Base-by-base conservation (phyloP, 2,329 filamentous ascomycete genomes). In the Penicillium verrucosum region DNA sequence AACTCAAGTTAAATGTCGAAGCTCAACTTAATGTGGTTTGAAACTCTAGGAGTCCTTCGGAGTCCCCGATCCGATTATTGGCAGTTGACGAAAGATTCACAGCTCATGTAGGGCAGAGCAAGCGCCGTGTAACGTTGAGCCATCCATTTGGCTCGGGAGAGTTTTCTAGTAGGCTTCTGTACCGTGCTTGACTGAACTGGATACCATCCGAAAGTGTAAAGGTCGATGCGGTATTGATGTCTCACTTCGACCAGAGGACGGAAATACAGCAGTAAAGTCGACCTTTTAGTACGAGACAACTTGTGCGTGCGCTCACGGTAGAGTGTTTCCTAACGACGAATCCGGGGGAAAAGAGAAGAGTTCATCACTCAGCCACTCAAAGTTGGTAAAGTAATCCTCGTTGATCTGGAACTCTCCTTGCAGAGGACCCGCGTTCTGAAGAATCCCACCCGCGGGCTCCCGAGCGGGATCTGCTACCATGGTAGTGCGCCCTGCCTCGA, bases 281-380 rank as follows among this genome's bases (percentile, higher is more conserved):
- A 7, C 9, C 38, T 9, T n/a, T 40, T 5, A 21, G 32, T n/a
- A 29, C 16, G 9, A 30, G 23, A 32, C 25, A 23, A 38, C 5
- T 11, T 9, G 3, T 5, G 21, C 10, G 14, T 5, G 21, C 10
- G n/a, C 11, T 55, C 52, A 67, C 1, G 65, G 47, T 11, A 65
- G 30, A 30, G 59, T 62, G n/a, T 48, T 63, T 2, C 51, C 32
- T 0, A 57, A 56, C 7, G 65, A 53, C 64, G 65, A 71, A 18
- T 60, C 60, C 16, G 62, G 54, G 4, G 60, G 59, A 18, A 67
- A 64, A 1, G 66, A 62, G 38, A 71, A 65, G 6, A 73, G 61
- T 47, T 72, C 70, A 29, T 72, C 70, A 3, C 64, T 63, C 12
- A 75, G 67, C 74, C 73, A 76, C 50, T 75, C 73, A 21, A 76